Base-by-base conservation (phyloP, 345 rosid species). In the Salix viminalis region DNA sequence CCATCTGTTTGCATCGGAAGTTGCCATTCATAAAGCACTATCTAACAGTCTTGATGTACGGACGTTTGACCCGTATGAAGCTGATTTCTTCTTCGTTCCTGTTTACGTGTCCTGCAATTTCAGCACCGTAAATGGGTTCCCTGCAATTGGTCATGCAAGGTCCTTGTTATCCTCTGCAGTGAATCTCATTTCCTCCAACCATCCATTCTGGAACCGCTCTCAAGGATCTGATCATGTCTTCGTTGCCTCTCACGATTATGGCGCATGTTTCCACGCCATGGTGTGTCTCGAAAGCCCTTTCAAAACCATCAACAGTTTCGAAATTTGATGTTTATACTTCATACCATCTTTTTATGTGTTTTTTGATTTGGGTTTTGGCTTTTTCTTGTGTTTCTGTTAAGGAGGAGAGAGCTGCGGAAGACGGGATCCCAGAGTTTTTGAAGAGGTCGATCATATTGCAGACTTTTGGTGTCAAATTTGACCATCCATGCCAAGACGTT, bases 101-200 rank as follows among this genome's bases (percentile, higher is more conserved):
- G 96, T 96, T 15, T 96, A 96, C 79, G 98, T 93, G 21, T 90
- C 99, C 64, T 96, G 99, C 83, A 96, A 96, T 72, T 96, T 96
- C 88, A 91, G 94, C 75, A 90, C 91, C 70, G 71, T 80, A 11
- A 96, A 96, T 52, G 97, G 98, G 30, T 96, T 96, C 87, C 99
- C 99, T 7, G 92, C 98, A 44, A 84, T 96, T 1, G 97, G 94
- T 48, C 99, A 93, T 61, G 98, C 98, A 9, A 87, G 97, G 54
- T 81, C 92, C 14, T 89, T 96, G 56, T 56, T 92, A 24, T 74
- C 78, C 77, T 90, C 97, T 9, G 96, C 99, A 30, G 88, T 92
- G 4, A 77, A 88, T 26, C 77, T 84, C n/a, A 67, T 96, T 70
- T 89, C 98, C 32, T 76, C 80, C 0, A 74, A 76, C 21, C 70